Evolutionary conservation across 352 stramenopile species (phyloP), one percentile per base, ranked within the genome.

Genomic region (Hyphochytrium catenoides): DNA sequence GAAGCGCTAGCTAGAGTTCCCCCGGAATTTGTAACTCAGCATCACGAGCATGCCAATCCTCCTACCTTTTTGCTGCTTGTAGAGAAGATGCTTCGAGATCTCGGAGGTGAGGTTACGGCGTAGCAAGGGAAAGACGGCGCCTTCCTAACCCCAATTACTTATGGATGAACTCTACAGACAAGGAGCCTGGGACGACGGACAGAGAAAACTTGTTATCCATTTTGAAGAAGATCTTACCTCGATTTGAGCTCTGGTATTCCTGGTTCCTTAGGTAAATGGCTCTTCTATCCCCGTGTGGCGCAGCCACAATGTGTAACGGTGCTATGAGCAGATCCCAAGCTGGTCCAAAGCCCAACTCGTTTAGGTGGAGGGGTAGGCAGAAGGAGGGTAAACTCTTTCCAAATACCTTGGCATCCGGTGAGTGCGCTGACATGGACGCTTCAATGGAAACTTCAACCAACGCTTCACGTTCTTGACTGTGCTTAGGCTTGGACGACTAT

Each of bases 401-500:
- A 3, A 85, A 88, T 47, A 92, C 74, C n/a, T 48, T 93, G 1
- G 72, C 76, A 1, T 92, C 74, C 0, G 82, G n/a, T n/a, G n/a
- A n/a, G n/a, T n/a, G n/a, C n/a, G n/a, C n/a, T n/a, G n/a, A n/a
- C n/a, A n/a, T n/a, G n/a, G n/a, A n/a, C n/a, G n/a, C n/a, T n/a
- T n/a, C n/a, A n/a, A n/a, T n/a, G n/a, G n/a, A n/a, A n/a, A n/a
- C n/a, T n/a, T n/a, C n/a, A n/a, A n/a, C n/a, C n/a, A n/a, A n/a
- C n/a, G n/a, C n/a, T n/a, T n/a, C n/a, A n/a, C n/a, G n/a, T n/a
- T n/a, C n/a, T n/a, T n/a, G n/a, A n/a, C n/a, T n/a, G n/a, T n/a
- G n/a, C n/a, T n/a, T n/a, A n/a, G n/a, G 82, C 0, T 43, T 94
- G 5, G 82, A 94, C 32, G 82, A 94, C 51, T 94, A 87, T 43